Base-by-base conservation (phyloP, 78 protist genomes). In the Isochrysis galbana region DNA sequence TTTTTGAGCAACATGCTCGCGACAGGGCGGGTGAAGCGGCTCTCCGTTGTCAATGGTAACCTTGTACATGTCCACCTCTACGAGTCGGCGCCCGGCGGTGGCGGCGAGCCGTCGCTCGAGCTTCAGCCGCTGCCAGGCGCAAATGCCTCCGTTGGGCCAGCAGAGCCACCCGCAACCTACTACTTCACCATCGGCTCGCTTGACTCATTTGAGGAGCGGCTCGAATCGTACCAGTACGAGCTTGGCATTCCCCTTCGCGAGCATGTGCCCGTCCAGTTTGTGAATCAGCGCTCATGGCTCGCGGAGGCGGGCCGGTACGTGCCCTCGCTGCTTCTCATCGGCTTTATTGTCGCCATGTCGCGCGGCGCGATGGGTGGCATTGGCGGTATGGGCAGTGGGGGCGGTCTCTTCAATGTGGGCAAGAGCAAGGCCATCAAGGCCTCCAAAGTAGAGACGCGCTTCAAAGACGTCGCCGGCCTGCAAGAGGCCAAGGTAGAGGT, bases 401-500 rank as follows among this genome's bases (percentile, higher is more conserved):
- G 87, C 3, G 87, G 87, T 26, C 11, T 82, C 69, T 84, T 84
- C 67, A 48, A 84, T 21, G 67, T 84, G 7, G 67, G 74, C 89
- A 84, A 84, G 55, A 32, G 55, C 41, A 84, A 84, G 67, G 89
- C 67, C 55, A 17, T 84, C 29, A 84, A 84, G 74, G 67, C 55
- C 34, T 14, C 74, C 55, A 90, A 90, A 39, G 78, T 90, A 39
- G 11, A 69, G 41, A 90, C 93, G 41, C 47, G 87, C 29, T 91
- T 91, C 93, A 44, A 48, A 54, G 93, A 91, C 44, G 93, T 91
- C 51, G 93, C 93, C 5, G 93, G 93, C 38, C 88, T 91, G 23
- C 84, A 89, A 39, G 91, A 91, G 23, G 92, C 95, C 51, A 93
- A 91, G 93, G 93, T 55, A 7, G 93, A 91, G 89, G 41, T 91